Base-by-base conservation (phyloP, 163 green algal species). In the Prototheca cutis region DNA sequence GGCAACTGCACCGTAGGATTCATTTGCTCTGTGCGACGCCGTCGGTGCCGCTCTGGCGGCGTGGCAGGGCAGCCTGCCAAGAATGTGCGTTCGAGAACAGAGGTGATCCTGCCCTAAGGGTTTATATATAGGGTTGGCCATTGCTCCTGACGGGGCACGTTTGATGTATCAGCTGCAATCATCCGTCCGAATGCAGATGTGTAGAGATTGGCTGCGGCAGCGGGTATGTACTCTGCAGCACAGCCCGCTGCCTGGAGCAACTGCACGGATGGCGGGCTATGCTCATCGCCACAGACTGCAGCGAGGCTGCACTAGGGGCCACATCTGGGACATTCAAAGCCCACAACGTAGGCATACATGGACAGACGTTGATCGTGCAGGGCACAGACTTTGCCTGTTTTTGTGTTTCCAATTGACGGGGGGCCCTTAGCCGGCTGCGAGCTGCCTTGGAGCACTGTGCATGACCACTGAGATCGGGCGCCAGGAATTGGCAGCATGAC, bases 131-230 rank as follows among this genome's bases (percentile, higher is more conserved):
- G n/a, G n/a, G n/a, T n/a, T n/a, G n/a, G n/a, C n/a, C n/a, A n/a
- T n/a, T n/a, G n/a, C n/a, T n/a, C n/a, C n/a, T n/a, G n/a, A n/a
- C n/a, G n/a, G n/a, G n/a, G n/a, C n/a, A n/a, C n/a, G 1, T 56
- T 32, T 33, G 21, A 33, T 33, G 25, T 6, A 29, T 10, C 47
- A 25, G 47, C 13, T 53, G 47, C 21, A 10, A 31, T 53, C n/a
- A n/a, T n/a, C n/a, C n/a, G n/a, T n/a, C n/a, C n/a, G n/a, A n/a
- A n/a, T 34, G 49, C 59, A 82, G 74, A 27, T 80, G 64, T 58
- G 17, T 94, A 6, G 88, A 96, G 60, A 59, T 96, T 34, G 88
- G 88, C 13, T 80, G 78, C 55, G 88, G 88, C 53, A 90, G 77
- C 48, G 88, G 88, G 19, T 96, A 88, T 55, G 78, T 93, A 5